Conservation (phyloP, 805 yeast species). For the Pichia nanzhaoensis region DNA sequence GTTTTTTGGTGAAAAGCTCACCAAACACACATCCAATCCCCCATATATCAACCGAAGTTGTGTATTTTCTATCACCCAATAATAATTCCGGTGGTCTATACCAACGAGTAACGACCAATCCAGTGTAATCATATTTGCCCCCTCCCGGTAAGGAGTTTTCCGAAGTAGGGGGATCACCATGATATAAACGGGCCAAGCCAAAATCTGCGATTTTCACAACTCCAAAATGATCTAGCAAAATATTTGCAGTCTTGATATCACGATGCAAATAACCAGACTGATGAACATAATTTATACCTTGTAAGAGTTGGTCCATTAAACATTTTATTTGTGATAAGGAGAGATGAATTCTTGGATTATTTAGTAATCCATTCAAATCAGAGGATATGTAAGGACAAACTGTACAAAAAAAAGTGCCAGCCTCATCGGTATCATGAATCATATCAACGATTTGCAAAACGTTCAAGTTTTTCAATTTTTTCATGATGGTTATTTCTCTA, state of each 20-base stretch:
- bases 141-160: conserved; percentile 40
- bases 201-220: conserved; percentile 88
- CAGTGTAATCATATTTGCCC: conserved; percentile 47
- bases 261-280: conserved; percentile 59
- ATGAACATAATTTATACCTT: conserved; percentile 81
- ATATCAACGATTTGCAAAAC: conserved; percentile 74
- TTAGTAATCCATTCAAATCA: conserved; percentile 84
- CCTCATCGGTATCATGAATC: conserved; percentile 43
- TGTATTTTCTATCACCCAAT: conserved; percentile 76
- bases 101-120: conserved; percentile 91
- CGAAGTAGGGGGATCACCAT: conserved; percentile 31
- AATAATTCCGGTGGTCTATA: conserved; percentile 93
- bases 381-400: conserved; percentile 90
- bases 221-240: conserved; percentile 71
- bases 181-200: conserved; percentile 71
- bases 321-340: conserved; percentile 71
- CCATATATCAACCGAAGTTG: conserved; percentile 97
- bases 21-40: conserved; percentile 95
- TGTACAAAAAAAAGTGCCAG: conserved; percentile 56
- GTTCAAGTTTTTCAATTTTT: conserved; percentile 60
- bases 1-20: conserved; percentile 75
- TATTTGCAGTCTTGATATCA: conserved; percentile 95
- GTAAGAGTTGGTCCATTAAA: conserved; percentile 67
- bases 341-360: conserved; percentile 63
- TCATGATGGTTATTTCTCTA: conserved; percentile 81